These are phyloP conservation scores for Lobosporangium transversale DNA, from an alignment of 192 early-diverging fungal genomes.

Conservation along the genomic window DNA sequence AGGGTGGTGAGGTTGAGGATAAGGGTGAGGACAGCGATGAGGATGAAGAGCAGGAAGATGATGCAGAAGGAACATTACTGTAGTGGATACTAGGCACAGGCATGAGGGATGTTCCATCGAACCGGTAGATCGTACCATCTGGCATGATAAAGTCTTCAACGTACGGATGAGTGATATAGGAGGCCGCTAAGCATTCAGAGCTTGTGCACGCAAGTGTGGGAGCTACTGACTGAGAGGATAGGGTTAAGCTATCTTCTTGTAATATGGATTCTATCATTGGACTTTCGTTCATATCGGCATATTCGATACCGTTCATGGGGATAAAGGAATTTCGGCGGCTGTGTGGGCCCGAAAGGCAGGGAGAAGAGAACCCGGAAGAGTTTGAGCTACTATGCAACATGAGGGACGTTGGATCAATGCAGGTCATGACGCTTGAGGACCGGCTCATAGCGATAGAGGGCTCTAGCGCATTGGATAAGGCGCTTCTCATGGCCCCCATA, in stretches of 20 bases:
- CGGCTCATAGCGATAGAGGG: conserved; percentile 7
- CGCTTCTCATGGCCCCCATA: conserved; percentile 1
- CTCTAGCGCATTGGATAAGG: background rate
- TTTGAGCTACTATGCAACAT: background rate
- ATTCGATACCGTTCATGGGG: background rate
- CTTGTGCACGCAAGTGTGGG: background rate
- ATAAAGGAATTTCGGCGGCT: conserved; percentile 1
- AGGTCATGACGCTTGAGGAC: conserved; percentile 13
- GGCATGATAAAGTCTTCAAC: conserved; percentile 16
- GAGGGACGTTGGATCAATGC: conserved; percentile 19
- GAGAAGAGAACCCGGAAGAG: background rate
- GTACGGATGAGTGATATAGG: background rate
- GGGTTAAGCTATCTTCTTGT: conserved; percentile 2
- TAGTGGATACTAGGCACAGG: background rate
- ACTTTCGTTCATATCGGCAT: too few species aligned
- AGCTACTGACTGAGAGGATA: background rate
- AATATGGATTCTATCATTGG: too few species aligned
- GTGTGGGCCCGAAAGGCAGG: conserved; percentile 1
- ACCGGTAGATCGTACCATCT: conserved; percentile 21
- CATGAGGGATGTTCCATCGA: conserved; percentile 15
- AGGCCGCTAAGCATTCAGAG: background rate
- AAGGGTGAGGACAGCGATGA: background rate
- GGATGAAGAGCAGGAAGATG: background rate
- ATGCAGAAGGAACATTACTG: background rate
- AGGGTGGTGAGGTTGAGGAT: too few species aligned